These are phyloP conservation scores for Neonectria neomacrospora DNA, from an alignment of 2,329 filamentous ascomycete genomes.

Conservation along the genomic window DNA sequence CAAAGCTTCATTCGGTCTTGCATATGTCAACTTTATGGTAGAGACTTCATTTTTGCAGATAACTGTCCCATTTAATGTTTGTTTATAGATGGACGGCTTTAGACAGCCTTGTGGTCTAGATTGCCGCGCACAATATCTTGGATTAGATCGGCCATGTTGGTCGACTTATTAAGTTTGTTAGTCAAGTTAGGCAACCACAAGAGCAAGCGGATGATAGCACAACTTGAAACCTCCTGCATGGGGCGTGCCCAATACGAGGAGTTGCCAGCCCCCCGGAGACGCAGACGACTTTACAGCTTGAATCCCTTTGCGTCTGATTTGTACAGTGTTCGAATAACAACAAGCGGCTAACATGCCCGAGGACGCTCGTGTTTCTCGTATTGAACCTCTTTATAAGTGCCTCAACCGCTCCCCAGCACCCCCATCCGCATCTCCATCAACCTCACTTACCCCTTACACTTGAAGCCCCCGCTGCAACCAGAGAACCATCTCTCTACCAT, in stretches of 20 bases:
- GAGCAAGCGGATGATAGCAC: constrained; percentile 1
- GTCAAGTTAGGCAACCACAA: not conserved
- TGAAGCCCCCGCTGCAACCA: not conserved
- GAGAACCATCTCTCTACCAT: not conserved
- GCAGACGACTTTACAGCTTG: not conserved
- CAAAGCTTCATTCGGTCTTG: not conserved
- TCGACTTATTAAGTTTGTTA: not conserved
- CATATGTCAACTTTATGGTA: not conserved
- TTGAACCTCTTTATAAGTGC: not conserved
- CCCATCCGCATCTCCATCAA: not conserved
- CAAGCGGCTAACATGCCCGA: not conserved
- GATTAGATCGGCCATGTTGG: not conserved
- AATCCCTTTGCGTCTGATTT: not conserved
- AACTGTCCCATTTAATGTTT: not conserved
- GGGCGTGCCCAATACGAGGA: not conserved
- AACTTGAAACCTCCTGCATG: not conserved
- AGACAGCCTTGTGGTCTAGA: not conserved
- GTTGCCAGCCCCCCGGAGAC: not conserved
- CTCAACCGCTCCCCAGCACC: not conserved
- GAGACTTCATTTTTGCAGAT: not conserved
- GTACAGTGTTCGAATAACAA: not conserved
- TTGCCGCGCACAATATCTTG: not conserved
- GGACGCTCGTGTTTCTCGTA: not conserved
- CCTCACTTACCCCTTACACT: not conserved
- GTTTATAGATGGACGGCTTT: not conserved